These are phyloP conservation scores for Eucalyptus grandis DNA, from an alignment of 345 rosid genomes.

Conservation along the genomic window DNA sequence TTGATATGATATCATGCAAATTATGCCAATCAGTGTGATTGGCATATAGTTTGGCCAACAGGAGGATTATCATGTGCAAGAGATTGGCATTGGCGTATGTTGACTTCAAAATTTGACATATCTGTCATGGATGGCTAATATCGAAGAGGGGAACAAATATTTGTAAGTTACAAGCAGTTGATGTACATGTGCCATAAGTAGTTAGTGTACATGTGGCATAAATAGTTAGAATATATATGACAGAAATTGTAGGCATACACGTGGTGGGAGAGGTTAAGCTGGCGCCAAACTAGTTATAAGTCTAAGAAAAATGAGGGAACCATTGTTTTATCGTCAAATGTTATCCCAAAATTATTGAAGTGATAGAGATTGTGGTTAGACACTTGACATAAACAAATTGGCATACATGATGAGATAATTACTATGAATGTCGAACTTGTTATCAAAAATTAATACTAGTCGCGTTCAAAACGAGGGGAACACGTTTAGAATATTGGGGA, in stretches of 20 bases:
- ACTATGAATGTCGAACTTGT: not conserved
- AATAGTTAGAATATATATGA: not conserved
- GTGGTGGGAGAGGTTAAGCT: not conserved
- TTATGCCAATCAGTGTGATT: not conserved
- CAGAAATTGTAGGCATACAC: not conserved
- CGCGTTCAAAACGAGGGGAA: not conserved
- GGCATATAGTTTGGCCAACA: not conserved
- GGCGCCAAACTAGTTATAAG: not conserved
- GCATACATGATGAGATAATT: not conserved
- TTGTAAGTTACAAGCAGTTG: not conserved
- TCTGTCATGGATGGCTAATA: not conserved
- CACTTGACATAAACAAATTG: not conserved
- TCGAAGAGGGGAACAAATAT: not conserved
- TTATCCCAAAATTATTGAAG: not conserved
- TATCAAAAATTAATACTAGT: not conserved
- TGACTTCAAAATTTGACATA: not conserved
- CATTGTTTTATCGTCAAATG: not conserved
- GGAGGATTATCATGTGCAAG: not conserved
- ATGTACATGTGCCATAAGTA: not conserved
- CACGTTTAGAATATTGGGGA: not conserved
- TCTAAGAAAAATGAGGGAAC: not conserved
- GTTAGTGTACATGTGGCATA: not conserved
- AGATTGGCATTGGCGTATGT: not conserved
- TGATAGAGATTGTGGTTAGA: not conserved
- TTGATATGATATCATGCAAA: not conserved